phyloP scores from a whole-genome alignment of 2,329 filamentous ascomycete species.

The Aspergillus ochraceus region DNA sequence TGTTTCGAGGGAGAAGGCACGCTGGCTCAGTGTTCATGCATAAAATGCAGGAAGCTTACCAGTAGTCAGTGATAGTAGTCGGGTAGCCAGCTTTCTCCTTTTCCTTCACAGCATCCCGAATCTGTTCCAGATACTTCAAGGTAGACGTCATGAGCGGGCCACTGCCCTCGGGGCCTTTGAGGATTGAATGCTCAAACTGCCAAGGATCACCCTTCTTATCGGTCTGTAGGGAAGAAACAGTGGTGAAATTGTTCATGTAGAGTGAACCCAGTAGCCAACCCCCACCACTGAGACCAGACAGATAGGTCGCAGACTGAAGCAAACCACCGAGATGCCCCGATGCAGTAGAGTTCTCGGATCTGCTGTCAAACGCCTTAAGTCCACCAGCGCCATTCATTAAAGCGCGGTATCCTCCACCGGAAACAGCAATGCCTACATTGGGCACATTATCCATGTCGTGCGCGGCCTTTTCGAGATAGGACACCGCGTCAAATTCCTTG shows the following conservation, averaged over 20 bases:
- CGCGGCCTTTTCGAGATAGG: conserved; percentile 64
- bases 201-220: conserved; percentile 15
- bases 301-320: conserved; percentile 77
- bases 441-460: conserved; percentile 59
- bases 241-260: conserved; percentile 75
- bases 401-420: conserved; percentile 82
- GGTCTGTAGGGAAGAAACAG: conserved; percentile 50
- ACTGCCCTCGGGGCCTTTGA: not conserved
- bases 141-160: not conserved
- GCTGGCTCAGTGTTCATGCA: too few relatives aligned
- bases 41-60: conserved; percentile 40
- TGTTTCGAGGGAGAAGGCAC: too few relatives aligned
- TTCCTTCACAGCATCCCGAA: conserved; percentile 44
- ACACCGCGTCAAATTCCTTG: conserved; percentile 67
- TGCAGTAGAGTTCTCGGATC: conserved; percentile 62
- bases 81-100: conserved; percentile 67
- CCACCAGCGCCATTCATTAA: conserved; percentile 83
- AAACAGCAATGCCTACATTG: conserved; percentile 76
- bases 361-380: conserved; percentile 73
- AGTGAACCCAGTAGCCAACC: conserved; percentile 82
- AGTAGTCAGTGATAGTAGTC: conserved; percentile 80
- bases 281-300: conserved; percentile 79
- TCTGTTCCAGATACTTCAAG: not conserved
- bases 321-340: conserved; percentile 75
- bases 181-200: conserved; percentile 33